Percentiles rank a stretch among this genome's conserved stretches.
These are phyloP conservation scores for Debaryomyces sp. DNA, from an alignment of 1,139 yeast species.

Conservation along the genomic window DNA sequence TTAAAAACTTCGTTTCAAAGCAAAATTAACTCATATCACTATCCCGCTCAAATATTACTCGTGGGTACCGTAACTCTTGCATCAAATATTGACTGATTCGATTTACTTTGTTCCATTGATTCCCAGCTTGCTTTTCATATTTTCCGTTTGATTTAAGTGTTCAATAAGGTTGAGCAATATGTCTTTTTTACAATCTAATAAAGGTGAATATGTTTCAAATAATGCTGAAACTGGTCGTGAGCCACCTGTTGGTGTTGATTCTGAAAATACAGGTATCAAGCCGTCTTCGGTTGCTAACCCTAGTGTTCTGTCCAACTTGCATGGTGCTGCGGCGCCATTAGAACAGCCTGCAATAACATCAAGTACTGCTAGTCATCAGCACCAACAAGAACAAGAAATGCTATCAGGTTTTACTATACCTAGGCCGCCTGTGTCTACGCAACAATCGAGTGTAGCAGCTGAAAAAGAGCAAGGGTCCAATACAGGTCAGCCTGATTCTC, in stretches of 20 bases:
- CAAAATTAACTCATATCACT: background rate
- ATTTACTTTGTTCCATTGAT: background rate
- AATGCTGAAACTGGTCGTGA: background rate
- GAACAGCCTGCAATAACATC: slow-evolving; percentile 22
- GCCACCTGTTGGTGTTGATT: background rate
- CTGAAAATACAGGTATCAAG: background rate
- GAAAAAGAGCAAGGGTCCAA: slow-evolving; percentile 14
- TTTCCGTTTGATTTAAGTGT: slow-evolving; percentile 1
- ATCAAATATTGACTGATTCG: background rate
- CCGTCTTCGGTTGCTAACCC: background rate
- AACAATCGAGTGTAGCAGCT: slow-evolving; percentile 34
- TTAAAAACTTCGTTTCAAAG: background rate
- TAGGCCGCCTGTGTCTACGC: slow-evolving; percentile 45
- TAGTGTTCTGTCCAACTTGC: background rate
- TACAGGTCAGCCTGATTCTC: slow-evolving; percentile 29
- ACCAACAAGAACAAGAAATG: slow-evolving; percentile 49
- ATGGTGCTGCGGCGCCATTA: background rate
- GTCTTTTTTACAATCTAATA: slow-evolving; percentile 1
- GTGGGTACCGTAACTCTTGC: background rate
- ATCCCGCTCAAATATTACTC: background rate
- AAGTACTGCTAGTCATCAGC: slow-evolving; percentile 46
- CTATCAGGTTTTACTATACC: slow-evolving; percentile 44
- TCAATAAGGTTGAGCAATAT: background rate
- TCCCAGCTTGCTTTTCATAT: background rate
- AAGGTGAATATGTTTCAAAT: background rate